Conservation (phyloP, 345 rosid genomes). For the Euclidium syriacum region DNA sequence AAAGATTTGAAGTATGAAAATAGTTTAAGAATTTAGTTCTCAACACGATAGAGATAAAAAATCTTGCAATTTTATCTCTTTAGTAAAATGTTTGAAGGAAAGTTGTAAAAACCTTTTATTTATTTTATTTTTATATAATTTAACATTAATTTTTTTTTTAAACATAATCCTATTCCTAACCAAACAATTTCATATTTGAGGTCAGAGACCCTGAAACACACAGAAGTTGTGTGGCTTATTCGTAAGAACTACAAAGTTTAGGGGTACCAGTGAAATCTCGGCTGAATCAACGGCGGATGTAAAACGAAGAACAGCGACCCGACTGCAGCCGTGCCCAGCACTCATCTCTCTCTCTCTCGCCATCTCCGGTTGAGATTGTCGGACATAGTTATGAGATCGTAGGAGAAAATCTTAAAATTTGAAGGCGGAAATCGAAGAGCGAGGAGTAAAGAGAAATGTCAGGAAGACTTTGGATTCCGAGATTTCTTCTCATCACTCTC, state of each 20-base stretch:
- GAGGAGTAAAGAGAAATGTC: neutral
- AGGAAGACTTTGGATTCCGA: constrained; percentile 19
- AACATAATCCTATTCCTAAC: too few species aligned
- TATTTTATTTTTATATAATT: too few species aligned
- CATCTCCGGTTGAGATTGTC: constrained; percentile 17
- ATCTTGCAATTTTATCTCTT: too few species aligned
- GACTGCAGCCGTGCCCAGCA: constrained; percentile 14
- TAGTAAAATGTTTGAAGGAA: too few species aligned
- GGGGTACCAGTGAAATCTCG: neutral
- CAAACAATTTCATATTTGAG: neutral
- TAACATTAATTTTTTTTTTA: too few species aligned
- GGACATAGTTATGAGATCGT: constrained; percentile 5
- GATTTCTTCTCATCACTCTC: constrained; percentile 29
- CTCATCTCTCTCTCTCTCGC: neutral
- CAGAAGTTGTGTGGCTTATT: neutral
- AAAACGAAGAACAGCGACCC: neutral
- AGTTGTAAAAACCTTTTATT: too few species aligned
- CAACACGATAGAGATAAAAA: too few species aligned
- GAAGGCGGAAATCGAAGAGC: neutral
- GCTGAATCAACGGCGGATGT: constrained; percentile 12
- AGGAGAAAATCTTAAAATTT: neutral
- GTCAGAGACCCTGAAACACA: neutral
- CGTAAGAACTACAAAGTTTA: neutral
- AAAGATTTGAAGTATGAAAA: too few species aligned
- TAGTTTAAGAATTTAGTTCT: too few species aligned